These are phyloP conservation scores for Calophaca sinica DNA, from an alignment of 306 rosid genomes.

Conservation along the genomic window DNA sequence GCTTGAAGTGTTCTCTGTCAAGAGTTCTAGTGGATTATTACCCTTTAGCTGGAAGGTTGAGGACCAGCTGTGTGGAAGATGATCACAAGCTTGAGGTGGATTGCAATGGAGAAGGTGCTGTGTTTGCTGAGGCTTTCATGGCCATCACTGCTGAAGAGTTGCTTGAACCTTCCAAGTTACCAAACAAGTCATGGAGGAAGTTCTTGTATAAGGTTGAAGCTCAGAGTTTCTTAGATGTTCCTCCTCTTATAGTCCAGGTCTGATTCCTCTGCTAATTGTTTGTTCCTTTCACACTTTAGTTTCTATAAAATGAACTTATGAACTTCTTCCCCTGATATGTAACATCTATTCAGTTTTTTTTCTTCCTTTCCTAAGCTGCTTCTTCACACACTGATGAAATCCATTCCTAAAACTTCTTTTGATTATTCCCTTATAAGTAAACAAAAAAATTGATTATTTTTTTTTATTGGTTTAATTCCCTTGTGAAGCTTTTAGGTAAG, in stretches of 20 bases:
- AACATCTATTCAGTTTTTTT: no score
- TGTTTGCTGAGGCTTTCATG: slow-evolving; percentile 84
- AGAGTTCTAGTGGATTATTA: slow-evolving; percentile 76
- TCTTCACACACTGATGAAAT: background rate
- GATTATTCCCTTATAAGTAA: slow-evolving; percentile 17
- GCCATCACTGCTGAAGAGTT: slow-evolving; percentile 63
- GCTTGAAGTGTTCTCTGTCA: slow-evolving; percentile 65
- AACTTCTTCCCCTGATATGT: background rate
- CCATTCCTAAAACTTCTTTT: no score
- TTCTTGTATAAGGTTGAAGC: slow-evolving; percentile 67
- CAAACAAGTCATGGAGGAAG: slow-evolving; percentile 83
- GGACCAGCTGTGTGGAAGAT: slow-evolving; percentile 48
- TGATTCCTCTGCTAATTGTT: background rate
- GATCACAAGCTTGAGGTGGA: slow-evolving; percentile 79
- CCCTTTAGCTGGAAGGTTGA: slow-evolving; percentile 87
- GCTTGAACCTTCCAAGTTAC: slow-evolving; percentile 54
- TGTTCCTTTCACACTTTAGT: background rate
- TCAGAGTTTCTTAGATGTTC: slow-evolving; percentile 72
- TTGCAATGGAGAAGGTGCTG: slow-evolving; percentile 86
- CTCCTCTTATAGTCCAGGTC: slow-evolving; percentile 92
- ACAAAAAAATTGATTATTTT: background rate
- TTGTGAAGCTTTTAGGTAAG: no score
- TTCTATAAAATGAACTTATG: background rate
- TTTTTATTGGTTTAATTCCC: no score
- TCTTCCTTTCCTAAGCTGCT: background rate